Evolutionary conservation across 1,139 yeast genomes (phyloP).

Genomic region (Lodderomyces oxycetoniae): DNA sequence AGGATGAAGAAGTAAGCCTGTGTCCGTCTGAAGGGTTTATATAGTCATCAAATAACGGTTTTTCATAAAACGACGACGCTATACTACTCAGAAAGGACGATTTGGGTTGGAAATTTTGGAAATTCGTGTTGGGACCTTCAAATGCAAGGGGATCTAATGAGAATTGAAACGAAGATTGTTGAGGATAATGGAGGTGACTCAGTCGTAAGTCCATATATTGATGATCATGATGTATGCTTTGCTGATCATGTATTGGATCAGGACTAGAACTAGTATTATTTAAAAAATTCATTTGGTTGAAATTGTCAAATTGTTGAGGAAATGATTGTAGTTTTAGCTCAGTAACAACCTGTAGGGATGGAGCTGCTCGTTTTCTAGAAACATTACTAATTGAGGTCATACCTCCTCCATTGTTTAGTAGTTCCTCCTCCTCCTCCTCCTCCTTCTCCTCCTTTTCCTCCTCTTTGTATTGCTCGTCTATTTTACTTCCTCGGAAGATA

Average conservation of each 20-base stretch:
- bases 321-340: constrained; percentile 6
- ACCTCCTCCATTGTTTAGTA: constrained; percentile 5
- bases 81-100: constrained; percentile 9
- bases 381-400: constrained; percentile 11
- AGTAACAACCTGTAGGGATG: constrained; percentile 26
- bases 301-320: not conserved
- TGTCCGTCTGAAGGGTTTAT: constrained; percentile 9
- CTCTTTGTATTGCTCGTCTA: not conserved
- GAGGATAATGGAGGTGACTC: constrained; percentile 6
- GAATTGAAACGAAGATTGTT: constrained; percentile 20
- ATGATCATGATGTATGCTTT: not conserved
- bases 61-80: constrained; percentile 12
- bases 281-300: constrained; percentile 1
- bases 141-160: constrained; percentile 32
- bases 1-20: constrained; percentile 6
- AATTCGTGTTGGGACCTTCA: constrained; percentile 29
- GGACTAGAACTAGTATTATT: not conserved
- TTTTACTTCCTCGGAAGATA: not conserved
- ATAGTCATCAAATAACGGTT: constrained; percentile 14
- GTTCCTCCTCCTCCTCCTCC: not conserved
- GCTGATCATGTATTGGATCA: not conserved
- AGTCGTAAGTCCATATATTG: not conserved
- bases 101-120: constrained; percentile 9
- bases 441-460: not conserved
- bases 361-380: constrained; percentile 30